phyloP scores from a whole-genome alignment of 441 rosid species.

The Adansonia madagascariensis region DNA sequence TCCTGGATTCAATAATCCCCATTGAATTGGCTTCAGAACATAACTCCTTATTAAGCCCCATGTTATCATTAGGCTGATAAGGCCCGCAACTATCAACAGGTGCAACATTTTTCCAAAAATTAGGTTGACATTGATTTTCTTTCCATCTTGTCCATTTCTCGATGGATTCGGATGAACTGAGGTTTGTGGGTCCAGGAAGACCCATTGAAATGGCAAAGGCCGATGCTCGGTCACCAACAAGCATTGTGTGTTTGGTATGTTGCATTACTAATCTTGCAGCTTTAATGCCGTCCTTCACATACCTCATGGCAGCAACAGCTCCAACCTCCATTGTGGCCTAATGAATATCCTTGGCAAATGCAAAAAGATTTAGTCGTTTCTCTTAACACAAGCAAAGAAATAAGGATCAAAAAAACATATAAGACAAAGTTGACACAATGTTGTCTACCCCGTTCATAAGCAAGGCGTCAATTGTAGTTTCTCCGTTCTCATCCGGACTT shows the following conservation, averaged over 20 bases:
- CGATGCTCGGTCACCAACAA: conserved; percentile 83
- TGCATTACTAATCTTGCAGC: conserved; percentile 87
- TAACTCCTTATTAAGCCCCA: conserved; percentile 28
- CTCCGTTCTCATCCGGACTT: conserved; percentile 91
- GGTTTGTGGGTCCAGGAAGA: conserved; percentile 82
- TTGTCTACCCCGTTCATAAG: conserved; percentile 80
- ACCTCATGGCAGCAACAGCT: conserved; percentile 96
- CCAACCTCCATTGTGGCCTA: conserved; percentile 98
- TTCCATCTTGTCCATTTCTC: conserved; percentile 85
- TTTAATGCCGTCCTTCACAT: conserved; percentile 83
- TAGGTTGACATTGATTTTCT: conserved; percentile 74
- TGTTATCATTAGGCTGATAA: conserved; percentile 47
- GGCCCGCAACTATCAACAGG: conserved; percentile 75
- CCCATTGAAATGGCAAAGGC: conserved; percentile 91
- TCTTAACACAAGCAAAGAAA: conserved; percentile 20
- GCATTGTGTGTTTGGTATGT: conserved; percentile 76
- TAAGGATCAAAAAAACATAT: neutral
- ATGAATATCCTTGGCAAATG: conserved; percentile 48
- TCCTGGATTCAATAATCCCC: conserved; percentile 40
- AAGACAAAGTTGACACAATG: conserved; percentile 22
- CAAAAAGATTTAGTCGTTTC: conserved; percentile 23
- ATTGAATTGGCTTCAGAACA: conserved; percentile 37
- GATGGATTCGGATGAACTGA: conserved; percentile 74
- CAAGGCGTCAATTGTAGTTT: conserved; percentile 79
- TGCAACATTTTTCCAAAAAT: conserved; percentile 79